Evolutionary conservation across 2,329 filamentous ascomycete genomes (phyloP), one percentile per base, ranked within the genome.

Genomic region (Colletotrichum sidae): DNA sequence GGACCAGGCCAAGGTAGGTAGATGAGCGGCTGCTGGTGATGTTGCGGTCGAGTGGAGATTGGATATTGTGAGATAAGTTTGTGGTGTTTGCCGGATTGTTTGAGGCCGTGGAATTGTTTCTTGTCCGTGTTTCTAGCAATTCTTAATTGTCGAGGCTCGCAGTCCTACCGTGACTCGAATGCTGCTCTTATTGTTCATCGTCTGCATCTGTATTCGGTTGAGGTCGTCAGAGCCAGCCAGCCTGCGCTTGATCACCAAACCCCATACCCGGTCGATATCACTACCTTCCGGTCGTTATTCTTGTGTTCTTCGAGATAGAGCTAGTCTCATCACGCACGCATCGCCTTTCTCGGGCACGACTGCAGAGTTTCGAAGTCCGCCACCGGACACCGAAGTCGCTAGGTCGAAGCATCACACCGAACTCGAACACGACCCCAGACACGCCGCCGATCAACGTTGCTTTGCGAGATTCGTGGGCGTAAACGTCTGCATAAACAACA

Each of bases 211-310:
- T 45, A 12, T 9, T 55, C 44, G 6, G 39, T 38, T 11, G n/a
- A 12, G 13, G 13, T n/a, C 12, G 10, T 37, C 13, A 42, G 33
- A 45, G 50, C 42, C 60, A 60, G 60, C 60, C 55, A 52, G 54
- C 54, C 60, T 64, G 60, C 42, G 60, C 60, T 49, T 42, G n/a
- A 5, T 8, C 44, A 13, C 39, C 57, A 15, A 3, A 38, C 12
- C 10, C 44, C 33, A 39, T 35, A 13, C 38, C 53, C 33, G 45
- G 9, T 12, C 46, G 6, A 17, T 34, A 61, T 38, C 47, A n/a
- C 45, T 34, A 11, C 38, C 25, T 5, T 3, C 13, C 8, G 2
- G 8, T 9, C 12, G 25, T 25, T 1, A 25, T 49, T 13, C 10
- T 35, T 15, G 8, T 25, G 4, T 34, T 17, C 13, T 2, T 37